A percentile compares a stretch with the other conserved stretches of the same genome.
phyloP scores from a whole-genome alignment of 2,329 filamentous ascomycete genomes.

The Aureobasidium melanogenum region DNA sequence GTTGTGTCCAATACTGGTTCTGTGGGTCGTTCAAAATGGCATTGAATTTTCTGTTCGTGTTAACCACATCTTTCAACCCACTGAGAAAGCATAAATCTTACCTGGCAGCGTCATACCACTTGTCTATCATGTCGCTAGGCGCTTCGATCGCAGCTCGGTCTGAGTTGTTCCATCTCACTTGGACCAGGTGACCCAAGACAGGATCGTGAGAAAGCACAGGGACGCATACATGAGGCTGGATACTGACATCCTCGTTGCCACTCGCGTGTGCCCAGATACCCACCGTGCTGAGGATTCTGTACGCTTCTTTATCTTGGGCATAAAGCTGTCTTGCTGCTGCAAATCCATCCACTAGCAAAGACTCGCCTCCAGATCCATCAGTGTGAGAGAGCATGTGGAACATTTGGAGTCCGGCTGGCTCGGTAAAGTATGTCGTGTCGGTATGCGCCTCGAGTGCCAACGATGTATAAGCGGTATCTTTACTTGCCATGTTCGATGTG shows the following conservation, averaged over 20 bases:
- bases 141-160: constrained; percentile 64
- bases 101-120: constrained; percentile 71
- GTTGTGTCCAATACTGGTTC: constrained; percentile 70
- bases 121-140: constrained; percentile 41
- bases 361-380: constrained; percentile 60
- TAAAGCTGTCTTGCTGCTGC: constrained; percentile 55
- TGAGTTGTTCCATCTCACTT: constrained; percentile 88
- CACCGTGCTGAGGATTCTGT: constrained; percentile 46
- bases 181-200: constrained; percentile 38
- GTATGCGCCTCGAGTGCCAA: constrained; percentile 77
- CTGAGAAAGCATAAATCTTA: constrained; percentile 13
- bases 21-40: constrained; percentile 55
- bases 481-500: constrained; percentile 64
- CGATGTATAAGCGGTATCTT: constrained; percentile 60
- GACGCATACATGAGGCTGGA: constrained; percentile 60
- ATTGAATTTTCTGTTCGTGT: constrained; percentile 51
- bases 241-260: constrained; percentile 75
- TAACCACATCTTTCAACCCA: neutral
- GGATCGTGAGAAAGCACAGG: constrained; percentile 61
- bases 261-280: constrained; percentile 71
- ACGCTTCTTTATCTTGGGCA: constrained; percentile 46
- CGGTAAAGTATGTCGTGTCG: constrained; percentile 92
- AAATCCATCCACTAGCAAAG: constrained; percentile 81
- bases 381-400: constrained; percentile 86
- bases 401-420: constrained; percentile 82